Percentiles rank a stretch among this genome's conserved stretches.
phyloP scores from a whole-genome alignment of 768 basidiomycete species.

The Suillus tomentosus region DNA sequence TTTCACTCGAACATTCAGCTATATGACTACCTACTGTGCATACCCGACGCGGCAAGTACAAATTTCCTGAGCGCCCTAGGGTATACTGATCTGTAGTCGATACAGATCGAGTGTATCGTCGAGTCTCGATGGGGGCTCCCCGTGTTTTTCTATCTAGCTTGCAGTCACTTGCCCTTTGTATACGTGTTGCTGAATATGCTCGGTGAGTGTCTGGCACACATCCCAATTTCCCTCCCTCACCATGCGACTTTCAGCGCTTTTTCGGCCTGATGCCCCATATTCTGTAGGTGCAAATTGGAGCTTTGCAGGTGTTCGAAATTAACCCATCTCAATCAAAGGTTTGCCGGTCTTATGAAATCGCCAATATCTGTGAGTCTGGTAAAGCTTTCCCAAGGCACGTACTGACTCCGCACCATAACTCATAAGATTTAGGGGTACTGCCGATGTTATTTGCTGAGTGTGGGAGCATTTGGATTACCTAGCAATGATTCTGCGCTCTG shows the following conservation, averaged over 20 bases:
- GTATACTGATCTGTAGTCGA: neutral
- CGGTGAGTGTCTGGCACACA: neutral
- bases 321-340: neutral
- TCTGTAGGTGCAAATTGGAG: neutral
- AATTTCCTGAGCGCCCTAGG: neutral
- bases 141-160: neutral
- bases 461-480: neutral
- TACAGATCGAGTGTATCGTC: constrained; percentile 34
- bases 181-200: neutral
- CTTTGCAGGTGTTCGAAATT: neutral
- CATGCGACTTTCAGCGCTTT: neutral
- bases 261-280: neutral
- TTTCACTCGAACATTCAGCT: neutral
- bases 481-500: neutral
- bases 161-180: neutral
- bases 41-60: neutral
- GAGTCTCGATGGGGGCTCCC: constrained; percentile 29
- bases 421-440: neutral
- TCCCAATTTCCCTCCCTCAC: constrained; percentile 1
- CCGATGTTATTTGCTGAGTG: neutral
- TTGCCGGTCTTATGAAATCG: neutral
- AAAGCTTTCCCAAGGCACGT: neutral
- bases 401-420: neutral
- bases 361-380: neutral
- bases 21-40: neutral